Evolutionary conservation across 129 eudicot genomes (phyloP).

Genomic region (Deinandra increscens): DNA sequence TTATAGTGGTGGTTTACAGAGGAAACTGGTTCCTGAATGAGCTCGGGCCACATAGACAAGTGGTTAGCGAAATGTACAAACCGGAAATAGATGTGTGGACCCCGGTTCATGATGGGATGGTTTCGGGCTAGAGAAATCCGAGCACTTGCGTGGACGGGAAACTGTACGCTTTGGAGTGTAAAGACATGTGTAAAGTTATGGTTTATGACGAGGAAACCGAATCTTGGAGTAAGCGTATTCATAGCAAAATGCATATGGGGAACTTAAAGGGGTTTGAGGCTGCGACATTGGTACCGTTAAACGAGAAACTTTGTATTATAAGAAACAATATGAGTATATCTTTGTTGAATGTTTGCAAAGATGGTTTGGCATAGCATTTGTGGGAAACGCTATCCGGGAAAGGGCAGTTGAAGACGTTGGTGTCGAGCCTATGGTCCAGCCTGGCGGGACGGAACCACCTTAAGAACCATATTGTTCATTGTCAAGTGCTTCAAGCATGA

Average conservation of each 20-base stretch:
- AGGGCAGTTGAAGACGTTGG: constrained; percentile 70
- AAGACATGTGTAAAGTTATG: constrained; percentile 78
- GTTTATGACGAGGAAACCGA: constrained; percentile 61
- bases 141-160: constrained; percentile 66
- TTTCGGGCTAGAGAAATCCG: constrained; percentile 78
- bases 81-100: constrained; percentile 63
- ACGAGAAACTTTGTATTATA: constrained; percentile 62
- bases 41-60: constrained; percentile 73
- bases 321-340: constrained; percentile 79
- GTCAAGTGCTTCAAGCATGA: constrained; percentile 85
- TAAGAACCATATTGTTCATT: constrained; percentile 68
- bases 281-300: constrained; percentile 65
- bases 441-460: constrained; percentile 61
- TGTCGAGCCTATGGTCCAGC: constrained; percentile 64
- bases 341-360: constrained; percentile 55
- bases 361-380: constrained; percentile 20
- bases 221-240: constrained; percentile 79
- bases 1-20: constrained; percentile 71
- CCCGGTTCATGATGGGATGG: constrained; percentile 72
- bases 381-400: constrained; percentile 71
- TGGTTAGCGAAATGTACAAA: constrained; percentile 63
- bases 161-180: constrained; percentile 76
- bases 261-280: constrained; percentile 83
- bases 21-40: constrained; percentile 85
- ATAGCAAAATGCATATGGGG: constrained; percentile 77